Conservation (phyloP, 1,139 yeast species). For the Protomyces macrosporus region DNA sequence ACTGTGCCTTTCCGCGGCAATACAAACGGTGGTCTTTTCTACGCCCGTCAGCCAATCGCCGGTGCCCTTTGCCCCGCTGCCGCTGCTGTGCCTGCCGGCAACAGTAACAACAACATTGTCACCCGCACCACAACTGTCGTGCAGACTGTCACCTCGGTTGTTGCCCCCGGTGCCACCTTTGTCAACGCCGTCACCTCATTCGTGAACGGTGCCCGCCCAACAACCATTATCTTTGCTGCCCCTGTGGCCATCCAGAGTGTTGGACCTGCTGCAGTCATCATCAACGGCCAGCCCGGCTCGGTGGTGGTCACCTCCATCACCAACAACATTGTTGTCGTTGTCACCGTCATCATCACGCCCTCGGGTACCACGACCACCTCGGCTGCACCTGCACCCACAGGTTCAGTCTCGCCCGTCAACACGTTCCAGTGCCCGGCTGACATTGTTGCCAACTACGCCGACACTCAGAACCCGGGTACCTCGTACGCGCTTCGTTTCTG, state of each 20-base stretch:
- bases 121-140: slow-evolving; percentile 17
- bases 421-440: slow-evolving; percentile 25
- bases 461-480: slow-evolving; percentile 14
- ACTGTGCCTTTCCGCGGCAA: slow-evolving; percentile 23
- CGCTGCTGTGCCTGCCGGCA: neutral
- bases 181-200: slow-evolving; percentile 2
- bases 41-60: slow-evolving; percentile 12
- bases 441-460: slow-evolving; percentile 20
- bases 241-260: slow-evolving; percentile 7
- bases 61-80: slow-evolving; percentile 21
- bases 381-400: slow-evolving; percentile 6
- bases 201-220: slow-evolving; percentile 1
- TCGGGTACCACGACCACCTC: slow-evolving; percentile 1
- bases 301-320: slow-evolving; percentile 2
- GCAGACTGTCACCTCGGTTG: slow-evolving; percentile 19
- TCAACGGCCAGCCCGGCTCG: slow-evolving; percentile 10
- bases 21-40: slow-evolving; percentile 25
- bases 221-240: neutral
- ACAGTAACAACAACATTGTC: neutral
- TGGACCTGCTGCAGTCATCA: slow-evolving; percentile 15
- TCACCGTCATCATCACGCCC: slow-evolving; percentile 8
- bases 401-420: slow-evolving; percentile 6
- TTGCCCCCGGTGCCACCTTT: neutral
- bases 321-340: slow-evolving; percentile 12
- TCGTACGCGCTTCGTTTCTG: slow-evolving; percentile 18